Evolutionary conservation across 2,329 filamentous ascomycete genomes (phyloP), one percentile per base, ranked within the genome.

Genomic region (Zelopaecilomyces penicillatus): DNA sequence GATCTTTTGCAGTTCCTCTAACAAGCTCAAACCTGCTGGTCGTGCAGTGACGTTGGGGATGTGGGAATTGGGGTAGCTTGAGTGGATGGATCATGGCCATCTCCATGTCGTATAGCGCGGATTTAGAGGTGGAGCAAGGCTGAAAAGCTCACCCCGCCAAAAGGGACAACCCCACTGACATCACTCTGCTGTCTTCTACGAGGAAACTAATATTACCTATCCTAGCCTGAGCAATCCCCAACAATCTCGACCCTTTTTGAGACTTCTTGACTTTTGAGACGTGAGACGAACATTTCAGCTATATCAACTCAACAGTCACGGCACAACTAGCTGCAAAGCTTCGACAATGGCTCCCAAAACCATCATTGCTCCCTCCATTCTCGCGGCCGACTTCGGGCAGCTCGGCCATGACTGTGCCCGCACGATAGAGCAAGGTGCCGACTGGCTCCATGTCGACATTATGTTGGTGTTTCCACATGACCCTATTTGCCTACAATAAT

Each of bases 321-420:
- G 19, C 19, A 19, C 19, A 19, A 19, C 19, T 19, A 19, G 19
- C 19, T 45, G 43, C 39, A 37, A 36, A 19, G 7, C n/a, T 31
- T 6, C 35, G 35, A 9, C 41, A 71, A 97, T 97, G 91, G 74
- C 87, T 46, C 93, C 91, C 27, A 81, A 83, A 51, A 86, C 93
- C 39, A 96, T 98, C 65, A 95, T 98, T 58, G 91, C 91, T 11
- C 93, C 93, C 30, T 97, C 91, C n/a, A 97, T 98, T 57, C 82
- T 98, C 49, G 94, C 90, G 59, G 91, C 91, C 54, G 91, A 98
- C 75, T 98, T 98, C 69, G 90, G 82, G 60, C 76, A 84, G 53
- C 78, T 98, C 46, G 90, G 91, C 57, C 78, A 81, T 59, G 91
- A 88, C 65, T 98, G 93, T 71, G 80, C 81, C 42, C 78, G 80